Percentiles rank a stretch among this genome's conserved stretches.
These are phyloP conservation scores for Comarum palustre DNA, from an alignment of 306 rosid species.

Conservation along the genomic window DNA sequence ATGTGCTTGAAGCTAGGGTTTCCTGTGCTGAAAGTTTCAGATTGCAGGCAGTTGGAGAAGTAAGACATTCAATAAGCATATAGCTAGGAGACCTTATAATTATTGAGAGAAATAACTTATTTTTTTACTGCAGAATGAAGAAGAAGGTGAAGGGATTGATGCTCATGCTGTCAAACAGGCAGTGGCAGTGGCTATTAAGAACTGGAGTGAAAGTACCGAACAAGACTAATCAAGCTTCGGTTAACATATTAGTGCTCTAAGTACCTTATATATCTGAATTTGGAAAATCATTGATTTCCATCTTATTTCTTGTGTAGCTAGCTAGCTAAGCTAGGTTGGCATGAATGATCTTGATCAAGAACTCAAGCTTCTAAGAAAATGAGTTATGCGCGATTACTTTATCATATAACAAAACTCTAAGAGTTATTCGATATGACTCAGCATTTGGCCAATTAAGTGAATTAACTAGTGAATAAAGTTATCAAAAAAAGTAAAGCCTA, in stretches of 20 bases:
- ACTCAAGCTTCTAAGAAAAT: background rate
- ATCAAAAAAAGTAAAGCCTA: too few species aligned
- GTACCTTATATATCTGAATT: background rate
- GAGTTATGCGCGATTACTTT: background rate
- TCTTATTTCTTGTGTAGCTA: background rate
- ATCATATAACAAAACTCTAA: background rate
- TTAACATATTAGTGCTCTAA: background rate
- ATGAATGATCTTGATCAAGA: slow-evolving; percentile 6
- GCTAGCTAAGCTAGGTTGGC: slow-evolving; percentile 15
- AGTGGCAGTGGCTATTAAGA: slow-evolving; percentile 46
- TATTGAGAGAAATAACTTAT: background rate
- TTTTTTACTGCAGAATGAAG: slow-evolving; percentile 35
- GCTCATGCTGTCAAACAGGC: slow-evolving; percentile 47
- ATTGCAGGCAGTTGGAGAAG: slow-evolving; percentile 86
- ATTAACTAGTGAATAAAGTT: background rate
- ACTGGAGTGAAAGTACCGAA: slow-evolving; percentile 42
- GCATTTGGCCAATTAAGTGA: too few species aligned
- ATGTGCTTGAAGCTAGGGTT: slow-evolving; percentile 96
- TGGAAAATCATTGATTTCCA: background rate
- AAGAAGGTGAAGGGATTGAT: slow-evolving; percentile 40
- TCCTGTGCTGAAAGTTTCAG: slow-evolving; percentile 79
- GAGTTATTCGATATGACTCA: too few species aligned
- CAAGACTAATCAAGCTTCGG: slow-evolving; percentile 28
- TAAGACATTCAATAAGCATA: slow-evolving; percentile 29
- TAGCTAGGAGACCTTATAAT: background rate